Conservation (phyloP, 768 basidiomycete species). For the Tulasnella sp. region DNA sequence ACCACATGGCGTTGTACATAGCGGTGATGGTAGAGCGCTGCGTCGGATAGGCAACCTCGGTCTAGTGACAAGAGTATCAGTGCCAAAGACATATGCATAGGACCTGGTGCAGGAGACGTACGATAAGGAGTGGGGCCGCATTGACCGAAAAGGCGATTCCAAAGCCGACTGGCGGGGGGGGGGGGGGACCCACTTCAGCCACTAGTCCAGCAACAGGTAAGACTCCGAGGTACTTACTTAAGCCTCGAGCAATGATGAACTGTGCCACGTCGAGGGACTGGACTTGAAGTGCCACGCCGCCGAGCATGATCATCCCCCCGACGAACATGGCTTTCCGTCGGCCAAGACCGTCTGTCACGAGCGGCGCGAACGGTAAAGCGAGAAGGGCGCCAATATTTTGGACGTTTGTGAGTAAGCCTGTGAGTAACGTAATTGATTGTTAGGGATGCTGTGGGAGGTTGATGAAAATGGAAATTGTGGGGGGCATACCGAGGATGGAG, state of each 20-base stretch:
- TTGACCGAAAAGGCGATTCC: slow-evolving; percentile 51
- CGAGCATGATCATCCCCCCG: slow-evolving; percentile 54
- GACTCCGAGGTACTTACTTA: slow-evolving; percentile 21
- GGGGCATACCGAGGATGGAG: background rate
- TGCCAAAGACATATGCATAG: background rate
- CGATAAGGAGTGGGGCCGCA: slow-evolving; percentile 23
- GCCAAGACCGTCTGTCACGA: slow-evolving; percentile 47
- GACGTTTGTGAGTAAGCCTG: slow-evolving; percentile 6
- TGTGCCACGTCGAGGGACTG: slow-evolving; percentile 35
- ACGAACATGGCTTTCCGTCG: slow-evolving; percentile 47
- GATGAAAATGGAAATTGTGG: too few species aligned
- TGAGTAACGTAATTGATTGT: background rate
- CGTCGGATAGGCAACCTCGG: slow-evolving; percentile 48
- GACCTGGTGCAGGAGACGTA: background rate
- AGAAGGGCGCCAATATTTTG: slow-evolving; percentile 19
- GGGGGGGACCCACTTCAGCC: background rate
- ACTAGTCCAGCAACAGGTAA: background rate
- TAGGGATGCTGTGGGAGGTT: background rate
- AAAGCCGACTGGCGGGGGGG: slow-evolving; percentile 39
- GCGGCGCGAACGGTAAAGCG: slow-evolving; percentile 52
- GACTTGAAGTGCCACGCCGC: slow-evolving; percentile 47
- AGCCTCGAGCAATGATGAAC: slow-evolving; percentile 47
- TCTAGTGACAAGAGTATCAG: background rate
- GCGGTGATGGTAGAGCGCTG: slow-evolving; percentile 25
- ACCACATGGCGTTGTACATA: slow-evolving; percentile 56